Evolutionary conservation across 768 basidiomycete species (phyloP).

Genomic region (Guyanaporus albipodus): DNA sequence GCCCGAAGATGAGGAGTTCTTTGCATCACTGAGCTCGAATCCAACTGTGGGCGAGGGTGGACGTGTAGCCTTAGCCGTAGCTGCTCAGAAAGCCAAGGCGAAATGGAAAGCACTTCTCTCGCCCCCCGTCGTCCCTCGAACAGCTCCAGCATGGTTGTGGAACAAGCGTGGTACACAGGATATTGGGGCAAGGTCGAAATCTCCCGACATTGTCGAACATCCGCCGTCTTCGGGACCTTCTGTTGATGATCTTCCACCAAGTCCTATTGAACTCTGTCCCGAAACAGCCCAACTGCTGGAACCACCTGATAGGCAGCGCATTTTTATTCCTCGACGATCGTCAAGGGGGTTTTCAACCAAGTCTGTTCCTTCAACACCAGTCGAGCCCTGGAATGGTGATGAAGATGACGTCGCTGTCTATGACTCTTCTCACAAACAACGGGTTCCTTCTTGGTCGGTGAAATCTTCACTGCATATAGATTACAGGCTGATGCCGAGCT

Average conservation of each 20-base stretch:
- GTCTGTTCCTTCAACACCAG: slow-evolving; percentile 27
- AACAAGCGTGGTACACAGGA: slow-evolving; percentile 21
- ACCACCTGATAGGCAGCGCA: slow-evolving; percentile 17
- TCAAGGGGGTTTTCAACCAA: slow-evolving; percentile 30
- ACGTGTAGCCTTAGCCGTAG: slow-evolving; percentile 36
- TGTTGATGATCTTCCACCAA: slow-evolving; percentile 22
- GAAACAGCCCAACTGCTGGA: slow-evolving; percentile 15
- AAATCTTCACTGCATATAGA: background rate
- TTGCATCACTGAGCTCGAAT: slow-evolving; percentile 25
- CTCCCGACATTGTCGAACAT: slow-evolving; percentile 24
- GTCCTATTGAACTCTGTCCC: slow-evolving; percentile 15
- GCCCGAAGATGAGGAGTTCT: slow-evolving; percentile 41
- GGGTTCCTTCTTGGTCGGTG: slow-evolving; percentile 79
- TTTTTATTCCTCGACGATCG: slow-evolving; percentile 23
- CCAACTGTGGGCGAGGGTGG: slow-evolving; percentile 30
- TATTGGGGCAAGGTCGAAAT: slow-evolving; percentile 9
- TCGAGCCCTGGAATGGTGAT: slow-evolving; percentile 36
- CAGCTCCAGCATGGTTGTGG: slow-evolving; percentile 30
- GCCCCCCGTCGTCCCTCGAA: slow-evolving; percentile 28
- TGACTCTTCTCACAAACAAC: slow-evolving; percentile 75
- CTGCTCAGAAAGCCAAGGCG: slow-evolving; percentile 53
- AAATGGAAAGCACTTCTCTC: slow-evolving; percentile 51
- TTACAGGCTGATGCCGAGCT: slow-evolving; percentile 3
- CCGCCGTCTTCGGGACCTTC: slow-evolving; percentile 25
- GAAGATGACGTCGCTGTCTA: slow-evolving; percentile 63